Evolutionary conservation across 108 stramenopile species (phyloP).

Genomic region (Cyclotella cryptica): DNA sequence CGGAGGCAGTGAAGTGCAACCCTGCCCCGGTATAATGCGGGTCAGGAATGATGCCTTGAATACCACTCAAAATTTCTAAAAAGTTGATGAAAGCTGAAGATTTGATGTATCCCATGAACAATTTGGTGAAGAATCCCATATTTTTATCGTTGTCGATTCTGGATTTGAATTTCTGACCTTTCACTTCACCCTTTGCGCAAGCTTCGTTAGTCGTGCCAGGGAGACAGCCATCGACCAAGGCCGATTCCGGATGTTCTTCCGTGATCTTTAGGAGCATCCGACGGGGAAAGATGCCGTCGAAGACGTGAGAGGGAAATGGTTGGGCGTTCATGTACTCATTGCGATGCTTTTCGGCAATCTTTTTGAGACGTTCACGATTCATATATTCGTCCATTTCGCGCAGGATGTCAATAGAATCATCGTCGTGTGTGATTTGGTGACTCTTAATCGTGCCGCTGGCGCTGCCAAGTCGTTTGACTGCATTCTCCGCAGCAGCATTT

Average conservation of each 20-base stretch:
- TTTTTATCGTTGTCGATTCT: not conserved
- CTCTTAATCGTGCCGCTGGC: no score
- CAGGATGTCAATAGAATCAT: no score
- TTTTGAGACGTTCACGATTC: not conserved
- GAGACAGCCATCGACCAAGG: not conserved
- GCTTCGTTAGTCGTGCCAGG: not conserved
- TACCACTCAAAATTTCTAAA: conserved; percentile 35
- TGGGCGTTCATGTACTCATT: not conserved
- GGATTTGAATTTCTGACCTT: not conserved
- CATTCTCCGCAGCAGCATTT: no score
- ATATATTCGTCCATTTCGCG: no score
- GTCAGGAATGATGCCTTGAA: conserved; percentile 36
- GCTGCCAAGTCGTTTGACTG: no score
- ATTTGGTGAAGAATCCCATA: not conserved
- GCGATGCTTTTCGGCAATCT: not conserved
- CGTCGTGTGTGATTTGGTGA: no score
- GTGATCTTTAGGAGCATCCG: not conserved
- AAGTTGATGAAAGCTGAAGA: conserved; percentile 7
- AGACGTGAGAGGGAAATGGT: not conserved
- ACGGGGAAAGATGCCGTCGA: not conserved
- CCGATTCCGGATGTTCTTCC: conserved; percentile 4
- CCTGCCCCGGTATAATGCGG: conserved; percentile 41
- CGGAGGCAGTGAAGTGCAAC: conserved; percentile 43
- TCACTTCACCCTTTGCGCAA: no score
- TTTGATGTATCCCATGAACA: not conserved